Percentiles rank a stretch among this genome's conserved stretches.
Evolutionary conservation across 2,329 filamentous ascomycete species (phyloP).

Genomic region (Aspergillus thermomutatus): DNA sequence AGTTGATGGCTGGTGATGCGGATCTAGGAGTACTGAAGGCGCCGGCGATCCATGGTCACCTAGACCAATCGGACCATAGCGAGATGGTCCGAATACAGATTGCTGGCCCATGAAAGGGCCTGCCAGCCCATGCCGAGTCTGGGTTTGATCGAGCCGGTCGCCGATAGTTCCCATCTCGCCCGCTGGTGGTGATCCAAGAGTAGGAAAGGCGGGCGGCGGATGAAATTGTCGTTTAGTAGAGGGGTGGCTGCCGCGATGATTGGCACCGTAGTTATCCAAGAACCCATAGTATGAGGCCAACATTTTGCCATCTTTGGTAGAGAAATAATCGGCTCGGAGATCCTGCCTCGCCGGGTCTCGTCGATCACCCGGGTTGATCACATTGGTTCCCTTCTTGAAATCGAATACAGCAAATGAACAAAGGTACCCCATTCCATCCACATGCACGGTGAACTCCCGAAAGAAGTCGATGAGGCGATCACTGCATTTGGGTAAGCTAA

Average conservation of each 20-base stretch:
- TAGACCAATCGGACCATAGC: conserved; percentile 20
- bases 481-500: conserved; percentile 80
- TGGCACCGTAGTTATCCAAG: conserved; percentile 82
- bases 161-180: conserved; percentile 46
- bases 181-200: conserved; percentile 59
- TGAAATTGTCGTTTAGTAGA: conserved; percentile 58
- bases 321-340: conserved; percentile 86
- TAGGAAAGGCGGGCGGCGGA: conserved; percentile 71
- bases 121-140: conserved; percentile 16
- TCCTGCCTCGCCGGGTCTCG: conserved; percentile 48
- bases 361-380: conserved; percentile 44
- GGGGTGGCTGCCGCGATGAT: conserved; percentile 61
- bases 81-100: conserved; percentile 25
- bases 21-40: conserved; percentile 45
- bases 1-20: conserved; percentile 44
- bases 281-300: conserved; percentile 96
- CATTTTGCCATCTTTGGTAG: conserved; percentile 96
- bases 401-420: conserved; percentile 98
- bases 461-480: conserved; percentile 97
- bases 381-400: conserved; percentile 76
- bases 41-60: conserved; percentile 36
- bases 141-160: conserved; percentile 28
- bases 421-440: conserved; percentile 91
- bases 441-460: conserved; percentile 93
- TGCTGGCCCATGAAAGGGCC: conserved; percentile 23